A percentile compares a stretch with the other conserved stretches of the same genome.
Evolutionary conservation across 805 yeast genomes (phyloP).

Genomic region (Starmerella bombicola): DNA sequence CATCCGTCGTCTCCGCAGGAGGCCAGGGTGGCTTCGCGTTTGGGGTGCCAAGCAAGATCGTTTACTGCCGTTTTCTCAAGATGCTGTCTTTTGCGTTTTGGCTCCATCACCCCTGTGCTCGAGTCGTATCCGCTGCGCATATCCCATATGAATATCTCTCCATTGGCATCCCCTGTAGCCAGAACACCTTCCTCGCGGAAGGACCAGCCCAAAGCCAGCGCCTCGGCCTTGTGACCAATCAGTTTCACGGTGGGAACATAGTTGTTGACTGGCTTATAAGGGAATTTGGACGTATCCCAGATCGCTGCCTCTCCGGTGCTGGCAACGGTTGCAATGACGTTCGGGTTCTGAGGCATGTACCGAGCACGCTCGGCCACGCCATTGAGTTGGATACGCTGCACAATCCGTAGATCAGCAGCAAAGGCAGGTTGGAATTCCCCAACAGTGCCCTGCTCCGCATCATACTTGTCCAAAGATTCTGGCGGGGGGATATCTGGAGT

Average conservation of each 20-base stretch:
- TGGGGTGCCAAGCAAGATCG: conserved; percentile 56
- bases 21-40: conserved; percentile 49
- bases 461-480: conserved; percentile 28
- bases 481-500: conserved; percentile 22
- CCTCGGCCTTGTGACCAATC: conserved; percentile 33
- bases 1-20: conserved; percentile 51
- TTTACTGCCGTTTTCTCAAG: conserved; percentile 46
- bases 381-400: conserved; percentile 51
- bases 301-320: conserved; percentile 52
- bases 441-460: conserved; percentile 29
- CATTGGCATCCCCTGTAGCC: conserved; percentile 48
- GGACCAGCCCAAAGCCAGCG: conserved; percentile 67
- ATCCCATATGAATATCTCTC: conserved; percentile 57
- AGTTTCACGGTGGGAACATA: conserved; percentile 43
- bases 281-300: conserved; percentile 76
- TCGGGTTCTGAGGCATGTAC: conserved; percentile 78
- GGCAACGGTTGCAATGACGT: conserved; percentile 59
- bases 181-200: conserved; percentile 47
- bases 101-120: conserved; percentile 24
- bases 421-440: conserved; percentile 24
- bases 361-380: conserved; percentile 66
- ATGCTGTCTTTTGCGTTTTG: conserved; percentile 20
- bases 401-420: conserved; percentile 32
- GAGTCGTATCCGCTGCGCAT: conserved; percentile 33
- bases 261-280: conserved; percentile 33